Conservation (phyloP, 371 early-diverging fungal genomes). For the Catenaria anguillulae region DNA sequence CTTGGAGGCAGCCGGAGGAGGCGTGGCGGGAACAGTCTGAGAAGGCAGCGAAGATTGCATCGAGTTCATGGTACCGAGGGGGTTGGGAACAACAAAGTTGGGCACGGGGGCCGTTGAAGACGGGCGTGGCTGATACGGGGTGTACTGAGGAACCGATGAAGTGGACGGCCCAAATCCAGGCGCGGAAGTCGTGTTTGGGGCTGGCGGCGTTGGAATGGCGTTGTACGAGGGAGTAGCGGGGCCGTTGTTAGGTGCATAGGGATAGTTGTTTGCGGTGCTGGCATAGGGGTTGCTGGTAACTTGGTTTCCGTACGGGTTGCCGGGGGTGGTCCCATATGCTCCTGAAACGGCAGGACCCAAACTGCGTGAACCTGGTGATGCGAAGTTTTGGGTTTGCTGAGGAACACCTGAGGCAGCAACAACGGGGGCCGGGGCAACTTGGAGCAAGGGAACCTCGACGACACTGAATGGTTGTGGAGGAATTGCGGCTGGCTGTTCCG, state of each 20-base stretch:
- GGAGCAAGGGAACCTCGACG: no score
- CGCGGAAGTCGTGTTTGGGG: background rate
- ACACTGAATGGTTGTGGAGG: no score
- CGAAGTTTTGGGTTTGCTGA: background rate
- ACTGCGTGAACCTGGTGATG: background rate
- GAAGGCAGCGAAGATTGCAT: background rate
- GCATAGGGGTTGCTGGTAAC: no score
- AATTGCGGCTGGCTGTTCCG: no score
- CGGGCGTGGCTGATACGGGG: background rate
- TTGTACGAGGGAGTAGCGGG: background rate
- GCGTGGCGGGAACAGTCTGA: background rate
- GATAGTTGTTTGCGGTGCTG: background rate
- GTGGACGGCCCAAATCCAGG: constrained; percentile 1
- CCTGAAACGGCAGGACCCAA: no score
- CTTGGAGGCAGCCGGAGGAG: background rate
- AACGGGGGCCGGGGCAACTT: background rate
- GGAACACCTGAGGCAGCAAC: no score
- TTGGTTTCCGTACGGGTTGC: no score
- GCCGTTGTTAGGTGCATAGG: background rate
- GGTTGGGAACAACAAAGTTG: background rate
- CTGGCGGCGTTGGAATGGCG: constrained; percentile 6
- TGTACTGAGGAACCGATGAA: background rate
- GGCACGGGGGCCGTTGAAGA: background rate
- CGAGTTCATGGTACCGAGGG: background rate
- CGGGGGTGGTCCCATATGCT: no score